phyloP scores from a whole-genome alignment of 768 basidiomycete genomes.

The Rhizopogon vinicolor region DNA sequence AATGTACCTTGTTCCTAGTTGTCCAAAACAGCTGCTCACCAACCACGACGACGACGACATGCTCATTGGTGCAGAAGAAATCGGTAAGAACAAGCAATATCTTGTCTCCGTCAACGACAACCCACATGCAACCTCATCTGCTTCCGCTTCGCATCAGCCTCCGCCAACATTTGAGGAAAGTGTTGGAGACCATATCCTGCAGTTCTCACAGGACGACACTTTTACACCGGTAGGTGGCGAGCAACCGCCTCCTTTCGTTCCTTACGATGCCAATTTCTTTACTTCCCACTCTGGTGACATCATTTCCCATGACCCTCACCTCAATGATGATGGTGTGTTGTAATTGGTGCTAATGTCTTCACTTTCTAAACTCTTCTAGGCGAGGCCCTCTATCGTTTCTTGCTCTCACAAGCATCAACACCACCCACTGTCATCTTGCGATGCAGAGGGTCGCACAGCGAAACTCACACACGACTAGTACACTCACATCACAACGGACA shows the following conservation, averaged over 20 bases:
- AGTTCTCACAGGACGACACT: conserved; percentile 18
- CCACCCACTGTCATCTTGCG: conserved; percentile 44
- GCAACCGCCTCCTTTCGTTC: conserved; percentile 59
- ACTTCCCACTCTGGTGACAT: conserved; percentile 42
- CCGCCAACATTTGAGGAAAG: conserved; percentile 27
- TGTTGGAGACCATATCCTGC: conserved; percentile 15
- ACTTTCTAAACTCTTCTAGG: conserved; percentile 32
- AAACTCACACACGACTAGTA: conserved; percentile 47
- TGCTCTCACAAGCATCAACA: conserved; percentile 49
- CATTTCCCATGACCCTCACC: conserved; percentile 65
- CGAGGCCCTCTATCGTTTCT: conserved; percentile 70
- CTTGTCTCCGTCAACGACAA: not conserved
- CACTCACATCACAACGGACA: conserved; percentile 30
- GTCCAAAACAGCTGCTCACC: not conserved
- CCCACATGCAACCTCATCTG: not conserved
- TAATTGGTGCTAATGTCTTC: not conserved
- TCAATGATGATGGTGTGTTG: conserved; percentile 57
- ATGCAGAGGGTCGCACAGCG: conserved; percentile 52
- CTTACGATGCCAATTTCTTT: conserved; percentile 61
- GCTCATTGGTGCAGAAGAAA: not conserved
- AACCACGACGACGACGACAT: not conserved
- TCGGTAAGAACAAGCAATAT: not conserved
- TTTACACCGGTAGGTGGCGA: conserved; percentile 29
- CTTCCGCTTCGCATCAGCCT: not conserved
- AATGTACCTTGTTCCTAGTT: not conserved